phyloP scores from a whole-genome alignment of 1,139 yeast genomes.

The Diutina scorzettiae region DNA sequence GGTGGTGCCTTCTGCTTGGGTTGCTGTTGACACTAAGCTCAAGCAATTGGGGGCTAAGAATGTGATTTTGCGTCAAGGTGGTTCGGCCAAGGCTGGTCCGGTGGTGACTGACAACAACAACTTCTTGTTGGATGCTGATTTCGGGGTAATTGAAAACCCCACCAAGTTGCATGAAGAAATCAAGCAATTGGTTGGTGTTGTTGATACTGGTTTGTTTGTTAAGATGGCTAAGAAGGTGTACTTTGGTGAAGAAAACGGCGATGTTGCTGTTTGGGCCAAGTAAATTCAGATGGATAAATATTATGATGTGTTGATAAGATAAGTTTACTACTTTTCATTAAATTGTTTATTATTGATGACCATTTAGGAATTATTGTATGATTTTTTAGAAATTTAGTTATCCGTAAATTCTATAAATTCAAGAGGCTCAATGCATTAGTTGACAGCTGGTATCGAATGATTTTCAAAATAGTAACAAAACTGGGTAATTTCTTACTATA shows the following conservation, averaged over 20 bases:
- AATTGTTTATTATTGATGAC: too few species aligned
- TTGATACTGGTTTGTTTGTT: constrained; percentile 88
- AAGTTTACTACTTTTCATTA: too few species aligned
- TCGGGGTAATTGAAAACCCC: constrained; percentile 65
- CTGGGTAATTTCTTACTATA: too few species aligned
- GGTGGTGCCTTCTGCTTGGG: constrained; percentile 82
- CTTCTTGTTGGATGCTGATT: constrained; percentile 86
- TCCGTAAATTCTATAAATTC: too few species aligned
- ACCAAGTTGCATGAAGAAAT: constrained; percentile 46
- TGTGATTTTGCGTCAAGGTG: constrained; percentile 73
- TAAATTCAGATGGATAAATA: too few species aligned
- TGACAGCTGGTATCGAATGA: too few species aligned
- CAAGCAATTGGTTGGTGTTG: constrained; percentile 81
- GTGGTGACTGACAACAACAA: constrained; percentile 95
- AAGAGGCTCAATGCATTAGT: too few species aligned
- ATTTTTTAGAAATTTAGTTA: too few species aligned
- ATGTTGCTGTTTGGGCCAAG: constrained; percentile 26
- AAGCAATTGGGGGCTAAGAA: constrained; percentile 50
- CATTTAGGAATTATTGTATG: too few species aligned
- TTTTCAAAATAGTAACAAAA: too few species aligned
- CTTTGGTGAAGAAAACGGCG: constrained; percentile 76
- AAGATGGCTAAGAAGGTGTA: constrained; percentile 65
- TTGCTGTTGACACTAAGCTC: constrained; percentile 59
- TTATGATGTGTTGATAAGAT: too few species aligned
- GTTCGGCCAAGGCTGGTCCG: constrained; percentile 92